Evolutionary conservation across 805 yeast genomes (phyloP), one percentile per base, ranked within the genome.

Genomic region (Sugiyamaella qingdaonensis): DNA sequence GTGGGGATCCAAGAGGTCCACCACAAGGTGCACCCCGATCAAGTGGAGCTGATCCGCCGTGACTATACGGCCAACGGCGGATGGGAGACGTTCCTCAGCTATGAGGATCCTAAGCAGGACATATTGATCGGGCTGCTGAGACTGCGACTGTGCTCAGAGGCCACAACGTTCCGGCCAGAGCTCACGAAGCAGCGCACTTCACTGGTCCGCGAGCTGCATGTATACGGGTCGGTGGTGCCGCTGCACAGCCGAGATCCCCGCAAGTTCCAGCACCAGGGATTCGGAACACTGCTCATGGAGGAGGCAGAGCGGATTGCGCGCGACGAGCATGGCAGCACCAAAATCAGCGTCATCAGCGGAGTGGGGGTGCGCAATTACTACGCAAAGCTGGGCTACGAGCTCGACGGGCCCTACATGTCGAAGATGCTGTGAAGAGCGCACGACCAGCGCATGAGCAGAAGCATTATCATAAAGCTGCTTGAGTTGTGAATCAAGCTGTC

Each of bases 341-440:
- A 94, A 73, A 86, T 94, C 35, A 83, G 95, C 67, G 99, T 94
- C 51, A 94, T 94, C 61, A 85, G 95, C 33, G 99, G 99, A 60
- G 97, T 94, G 39, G 99, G 99, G 60, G 99, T 94, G 36, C 80
- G 99, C 67, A 94, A 92, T 68, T 94, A 94, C 72, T 94, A 94
- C 64, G 92, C 89, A 14, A 86, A 88, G 64, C 76, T 94, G 56
- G 99, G 99, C 2, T 94, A 94, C 70, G 80, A 78, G 58, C 75
- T 94, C 56, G 99, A 94, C 64, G 99, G 99, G 2, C 98, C 98
- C 13, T 94, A 78, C 71, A 94, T 94, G 99, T 91, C 98, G n/a
- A 94, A 86, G 61, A 52, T 54, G 66, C 55, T 70, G 50, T 63
- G 34, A 36, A 46, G 49, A 21, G 29, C 29, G 7, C 29, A 24